These are phyloP conservation scores for Camellia granthamiana DNA, from an alignment of 148 eudicot species.

Conservation along the genomic window DNA sequence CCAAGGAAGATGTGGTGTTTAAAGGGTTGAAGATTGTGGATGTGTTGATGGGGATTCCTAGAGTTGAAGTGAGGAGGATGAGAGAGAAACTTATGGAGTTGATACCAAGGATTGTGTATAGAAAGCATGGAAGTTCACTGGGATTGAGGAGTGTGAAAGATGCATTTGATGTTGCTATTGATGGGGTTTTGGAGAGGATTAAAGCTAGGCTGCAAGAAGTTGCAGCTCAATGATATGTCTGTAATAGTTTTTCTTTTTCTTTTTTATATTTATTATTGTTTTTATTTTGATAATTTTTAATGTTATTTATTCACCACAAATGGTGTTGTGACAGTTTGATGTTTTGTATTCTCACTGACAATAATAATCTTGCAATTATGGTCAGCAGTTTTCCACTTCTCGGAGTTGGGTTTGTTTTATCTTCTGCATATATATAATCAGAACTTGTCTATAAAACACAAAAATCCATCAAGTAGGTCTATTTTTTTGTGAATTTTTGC, in stretches of 20 bases:
- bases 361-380: slow-evolving; percentile 11
- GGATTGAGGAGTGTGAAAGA: slow-evolving; percentile 81
- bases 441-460: too few species aligned
- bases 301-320: neutral
- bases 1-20: slow-evolving; percentile 83
- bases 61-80: slow-evolving; percentile 69
- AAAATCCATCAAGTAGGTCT: too few species aligned
- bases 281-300: neutral
- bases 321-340: neutral
- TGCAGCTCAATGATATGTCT: slow-evolving; percentile 3
- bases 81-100: slow-evolving; percentile 76
- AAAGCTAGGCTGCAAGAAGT: slow-evolving; percentile 48
- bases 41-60: slow-evolving; percentile 66
- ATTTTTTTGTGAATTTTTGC: too few species aligned
- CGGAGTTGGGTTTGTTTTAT: too few species aligned
- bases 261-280: neutral
- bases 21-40: slow-evolving; percentile 74
- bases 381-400: neutral
- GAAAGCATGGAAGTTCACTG: slow-evolving; percentile 86
- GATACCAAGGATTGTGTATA: slow-evolving; percentile 66
- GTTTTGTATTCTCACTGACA: slow-evolving; percentile 3
- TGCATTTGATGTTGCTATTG: slow-evolving; percentile 90
- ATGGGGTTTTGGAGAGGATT: slow-evolving; percentile 68
- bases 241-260: neutral
- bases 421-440: too few species aligned